Conservation (phyloP, 306 rosid species). For the Quercus variabilis region DNA sequence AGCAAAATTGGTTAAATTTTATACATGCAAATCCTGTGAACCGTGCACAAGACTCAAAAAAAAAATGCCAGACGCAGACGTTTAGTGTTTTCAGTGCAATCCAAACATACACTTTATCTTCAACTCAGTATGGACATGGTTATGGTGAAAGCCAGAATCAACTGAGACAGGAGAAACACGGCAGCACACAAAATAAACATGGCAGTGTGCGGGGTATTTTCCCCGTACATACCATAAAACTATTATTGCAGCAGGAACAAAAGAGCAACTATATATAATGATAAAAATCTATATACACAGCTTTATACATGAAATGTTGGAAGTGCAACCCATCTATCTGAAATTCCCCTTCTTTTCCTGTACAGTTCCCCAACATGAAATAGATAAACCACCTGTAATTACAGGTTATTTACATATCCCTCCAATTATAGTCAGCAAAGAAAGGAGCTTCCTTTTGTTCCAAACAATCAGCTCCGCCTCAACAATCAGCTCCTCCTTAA, state of each 20-base stretch:
- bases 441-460: conserved; percentile 41
- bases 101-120: no score
- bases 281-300: conserved; percentile 35
- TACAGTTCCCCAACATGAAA: conserved; percentile 33
- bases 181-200: no score
- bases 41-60: no score
- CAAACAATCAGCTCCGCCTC: conserved; percentile 37
- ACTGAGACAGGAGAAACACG: no score
- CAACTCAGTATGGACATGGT: no score
- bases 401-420: conserved; percentile 57
- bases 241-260: conserved; percentile 8
- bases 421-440: conserved; percentile 48
- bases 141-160: no score
- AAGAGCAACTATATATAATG: conserved; percentile 5
- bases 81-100: no score
- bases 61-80: no score
- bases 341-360: conserved; percentile 34
- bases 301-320: conserved; percentile 33
- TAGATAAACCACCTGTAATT: conserved; percentile 35
- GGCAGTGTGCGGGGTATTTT: not conserved
- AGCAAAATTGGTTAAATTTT: no score
- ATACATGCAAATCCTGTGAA: no score
- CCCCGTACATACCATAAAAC: conserved; percentile 8
- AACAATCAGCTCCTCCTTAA: conserved; percentile 26
- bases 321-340: conserved; percentile 25